Conservation (phyloP, 495 filamentous ascomycete species). For the Aspergillus nidulans region DNA sequence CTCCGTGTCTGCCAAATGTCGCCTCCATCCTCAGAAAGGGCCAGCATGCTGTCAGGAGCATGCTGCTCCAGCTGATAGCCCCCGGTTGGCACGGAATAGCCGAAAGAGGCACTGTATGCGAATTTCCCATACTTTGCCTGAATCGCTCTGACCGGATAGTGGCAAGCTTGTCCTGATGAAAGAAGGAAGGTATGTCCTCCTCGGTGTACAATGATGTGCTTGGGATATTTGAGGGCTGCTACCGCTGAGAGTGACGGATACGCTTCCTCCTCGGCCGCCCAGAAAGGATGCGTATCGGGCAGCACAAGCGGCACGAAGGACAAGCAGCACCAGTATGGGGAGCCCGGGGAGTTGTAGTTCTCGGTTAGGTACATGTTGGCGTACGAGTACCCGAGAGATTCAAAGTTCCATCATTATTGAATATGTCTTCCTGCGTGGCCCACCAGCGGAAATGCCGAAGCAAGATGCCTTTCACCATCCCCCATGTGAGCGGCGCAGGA, state of each 20-base stretch:
- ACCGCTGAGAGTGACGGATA: constrained; percentile 54
- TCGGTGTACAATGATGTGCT: constrained; percentile 58
- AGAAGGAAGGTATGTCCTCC: constrained; percentile 68
- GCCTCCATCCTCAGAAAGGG: constrained; percentile 70
- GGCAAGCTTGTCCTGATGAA: constrained; percentile 70
- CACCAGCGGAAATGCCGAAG: constrained; percentile 74
- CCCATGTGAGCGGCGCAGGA: constrained; percentile 66
- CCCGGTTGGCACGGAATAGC: constrained; percentile 71
- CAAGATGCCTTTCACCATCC: constrained; percentile 70
- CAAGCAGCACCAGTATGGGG: constrained; percentile 71
- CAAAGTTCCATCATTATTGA: constrained; percentile 66
- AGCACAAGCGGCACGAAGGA: constrained; percentile 69
- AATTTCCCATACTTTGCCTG: constrained; percentile 80
- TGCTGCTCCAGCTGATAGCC: constrained; percentile 72
- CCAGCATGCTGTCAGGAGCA: constrained; percentile 68
- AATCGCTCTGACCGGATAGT: constrained; percentile 72
- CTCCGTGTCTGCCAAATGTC: constrained; percentile 76
- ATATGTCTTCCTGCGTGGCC: constrained; percentile 68
- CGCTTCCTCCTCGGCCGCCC: constrained; percentile 60
- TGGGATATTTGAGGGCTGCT: constrained; percentile 58
- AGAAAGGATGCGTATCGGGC: constrained; percentile 67
- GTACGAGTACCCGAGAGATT: constrained; percentile 74
- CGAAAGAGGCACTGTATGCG: constrained; percentile 69
- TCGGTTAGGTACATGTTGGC: constrained; percentile 75
- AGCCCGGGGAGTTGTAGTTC: constrained; percentile 76